phyloP scores from a whole-genome alignment of 768 basidiomycete species.

The Serpula lacrymans region DNA sequence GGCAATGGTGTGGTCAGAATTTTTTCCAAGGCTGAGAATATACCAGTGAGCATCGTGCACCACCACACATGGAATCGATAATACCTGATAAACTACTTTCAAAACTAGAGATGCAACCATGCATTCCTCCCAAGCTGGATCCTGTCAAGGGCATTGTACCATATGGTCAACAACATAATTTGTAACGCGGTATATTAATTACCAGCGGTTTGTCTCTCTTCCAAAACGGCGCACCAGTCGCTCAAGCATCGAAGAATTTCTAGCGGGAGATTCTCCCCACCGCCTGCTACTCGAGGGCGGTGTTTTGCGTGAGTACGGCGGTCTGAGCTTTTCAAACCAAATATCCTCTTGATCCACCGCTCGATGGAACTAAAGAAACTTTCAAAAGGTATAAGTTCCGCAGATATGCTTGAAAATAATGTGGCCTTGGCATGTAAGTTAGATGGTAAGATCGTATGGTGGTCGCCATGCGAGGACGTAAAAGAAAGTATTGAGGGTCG shows the following conservation, averaged over 20 bases:
- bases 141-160: conserved; percentile 37
- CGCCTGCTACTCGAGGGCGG: conserved; percentile 30
- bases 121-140: conserved; percentile 48
- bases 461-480: neutral
- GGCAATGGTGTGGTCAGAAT: conserved; percentile 65
- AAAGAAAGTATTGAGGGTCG: conserved; percentile 1
- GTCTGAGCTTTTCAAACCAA: conserved; percentile 8
- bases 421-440: neutral
- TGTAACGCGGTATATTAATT: conserved; percentile 5
- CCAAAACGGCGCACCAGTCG: conserved; percentile 56
- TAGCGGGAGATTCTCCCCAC: conserved; percentile 56
- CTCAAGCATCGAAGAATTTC: conserved; percentile 54
- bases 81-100: conserved; percentile 52
- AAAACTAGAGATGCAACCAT: conserved; percentile 44
- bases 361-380: conserved; percentile 7
- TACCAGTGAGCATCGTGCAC: neutral
- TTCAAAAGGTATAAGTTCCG: conserved; percentile 23
- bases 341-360: conserved; percentile 8
- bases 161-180: conserved; percentile 2
- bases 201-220: conserved; percentile 59
- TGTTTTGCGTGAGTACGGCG: conserved; percentile 20
- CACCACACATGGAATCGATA: conserved; percentile 8
- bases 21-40: conserved; percentile 45
- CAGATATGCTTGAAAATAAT: conserved; percentile 11
- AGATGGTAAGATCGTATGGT: neutral